These are phyloP conservation scores for Backusella australiensis DNA, from an alignment of 192 early-diverging fungal species.

Conservation along the genomic window DNA sequence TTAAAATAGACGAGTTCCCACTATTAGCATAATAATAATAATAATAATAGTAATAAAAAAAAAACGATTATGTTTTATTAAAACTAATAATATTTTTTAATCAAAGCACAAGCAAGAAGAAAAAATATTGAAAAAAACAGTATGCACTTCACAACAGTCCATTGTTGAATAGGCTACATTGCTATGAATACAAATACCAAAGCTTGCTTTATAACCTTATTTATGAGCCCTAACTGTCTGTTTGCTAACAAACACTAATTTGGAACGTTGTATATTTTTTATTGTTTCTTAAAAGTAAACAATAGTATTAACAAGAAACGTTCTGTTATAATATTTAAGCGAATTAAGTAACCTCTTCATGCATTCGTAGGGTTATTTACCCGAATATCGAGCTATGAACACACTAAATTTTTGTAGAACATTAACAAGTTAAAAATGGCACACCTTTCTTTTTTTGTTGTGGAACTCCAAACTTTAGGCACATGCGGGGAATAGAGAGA, in stretches of 20 bases:
- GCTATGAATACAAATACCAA: neutral
- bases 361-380: neutral
- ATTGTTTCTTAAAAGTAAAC: no score
- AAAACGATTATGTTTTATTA: neutral
- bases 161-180: neutral
- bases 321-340: no score
- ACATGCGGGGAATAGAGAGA: neutral
- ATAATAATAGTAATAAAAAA: neutral
- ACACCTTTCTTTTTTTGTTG: neutral
- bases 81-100: no score
- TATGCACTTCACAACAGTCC: neutral
- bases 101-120: no score
- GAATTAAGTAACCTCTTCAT: no score
- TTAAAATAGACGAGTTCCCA: neutral
- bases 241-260: neutral
- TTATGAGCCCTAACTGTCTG: neutral
- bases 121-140: neutral
- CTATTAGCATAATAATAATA: neutral
- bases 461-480: conserved; percentile 1
- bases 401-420: conserved; percentile 6
- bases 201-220: neutral
- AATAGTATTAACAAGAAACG: no score
- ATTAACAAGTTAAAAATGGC: conserved; percentile 5
- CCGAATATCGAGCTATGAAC: neutral
- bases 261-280: neutral